Evolutionary conservation across 345 rosid genomes (phyloP), one percentile per base, ranked within the genome.

Genomic region (Brassica juncea): DNA sequence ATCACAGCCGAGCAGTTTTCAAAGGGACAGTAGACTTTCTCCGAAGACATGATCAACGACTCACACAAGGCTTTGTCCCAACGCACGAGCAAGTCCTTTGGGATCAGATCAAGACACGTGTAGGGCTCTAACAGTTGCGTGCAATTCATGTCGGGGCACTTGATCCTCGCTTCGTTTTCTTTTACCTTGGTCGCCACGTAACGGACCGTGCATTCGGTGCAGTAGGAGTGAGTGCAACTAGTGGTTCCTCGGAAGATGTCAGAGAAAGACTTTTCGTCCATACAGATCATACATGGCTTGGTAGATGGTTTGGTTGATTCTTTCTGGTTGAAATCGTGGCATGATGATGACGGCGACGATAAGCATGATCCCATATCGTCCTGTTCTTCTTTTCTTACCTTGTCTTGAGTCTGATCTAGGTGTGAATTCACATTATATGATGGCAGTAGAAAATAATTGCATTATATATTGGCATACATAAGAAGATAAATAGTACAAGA

Each of bases 1-100:
- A 89, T 19, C 70, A 89, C 6, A 1, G 83, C 92, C 2, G 91
- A 85, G 57, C 97, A 91, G 67, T 90, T 89, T 86, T 80, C 86
- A 70, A 83, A 91, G 6, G 97, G 98, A 69, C 98, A 93, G 47
- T 90, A 90, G 68, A 78, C 76, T 21, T 75, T 88, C 30, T 80
- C 78, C 8, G 70, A 65, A 0, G 58, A 64, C 4, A 63, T 21
- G 34, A 93, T 79, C 79, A 86, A 5, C 35, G 82, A 86, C 77
- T 80, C 83, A 57, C 91, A 84, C 16, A 85, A 71, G 1, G 77
- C 75, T 8, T 84, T 80, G 76, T 83, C 92, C 98, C 97, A 93
- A 8, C 73, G 71, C 65, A 78, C 87, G 71, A 86, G 35, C 58
- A 90, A 86, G 4, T 7, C 72, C 55, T 65, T 71, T 0, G 94